A percentile compares a stretch with the other conserved stretches of the same genome.
Conservation (phyloP, 257 asterid species). For the Misopates orontium region DNA sequence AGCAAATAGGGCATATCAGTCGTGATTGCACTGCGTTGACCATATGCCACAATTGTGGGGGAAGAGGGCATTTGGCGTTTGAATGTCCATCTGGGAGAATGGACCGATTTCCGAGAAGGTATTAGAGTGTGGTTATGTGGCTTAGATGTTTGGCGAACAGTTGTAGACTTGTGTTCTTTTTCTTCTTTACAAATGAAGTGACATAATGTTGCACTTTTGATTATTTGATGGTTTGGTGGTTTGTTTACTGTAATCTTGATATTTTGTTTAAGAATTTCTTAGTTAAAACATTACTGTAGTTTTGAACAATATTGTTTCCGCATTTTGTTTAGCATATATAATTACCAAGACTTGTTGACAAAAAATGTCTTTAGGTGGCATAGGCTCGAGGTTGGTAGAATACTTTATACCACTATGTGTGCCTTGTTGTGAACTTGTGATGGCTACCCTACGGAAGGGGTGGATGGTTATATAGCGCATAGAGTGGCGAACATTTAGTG, state of each 20-base stretch:
- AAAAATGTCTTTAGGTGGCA: no score
- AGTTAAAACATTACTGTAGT: background rate
- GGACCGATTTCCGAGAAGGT: slow-evolving; percentile 72
- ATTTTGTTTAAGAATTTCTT: slow-evolving; percentile 19
- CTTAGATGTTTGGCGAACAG: background rate
- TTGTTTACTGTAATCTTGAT: background rate
- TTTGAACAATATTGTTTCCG: no score
- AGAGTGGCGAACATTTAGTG: no score
- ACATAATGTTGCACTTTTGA: slow-evolving; percentile 25
- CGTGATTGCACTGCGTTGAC: slow-evolving; percentile 65
- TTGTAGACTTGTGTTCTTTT: background rate
- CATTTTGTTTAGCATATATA: no score
- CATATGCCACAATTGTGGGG: slow-evolving; percentile 89
- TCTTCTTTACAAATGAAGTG: slow-evolving; percentile 17
- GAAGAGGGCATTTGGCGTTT: slow-evolving; percentile 78
- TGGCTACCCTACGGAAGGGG: no score
- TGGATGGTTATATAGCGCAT: no score
- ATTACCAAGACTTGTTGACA: no score
- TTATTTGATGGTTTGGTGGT: slow-evolving; percentile 5
- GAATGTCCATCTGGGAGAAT: slow-evolving; percentile 89
- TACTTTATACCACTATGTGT: no score
- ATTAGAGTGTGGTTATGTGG: slow-evolving; percentile 37
- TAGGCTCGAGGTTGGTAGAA: no score
- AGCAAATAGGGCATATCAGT: slow-evolving; percentile 84
- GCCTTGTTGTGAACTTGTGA: no score